Base-by-base conservation (phyloP, 805 yeast genomes). In the Myxozyma udenii region DNA sequence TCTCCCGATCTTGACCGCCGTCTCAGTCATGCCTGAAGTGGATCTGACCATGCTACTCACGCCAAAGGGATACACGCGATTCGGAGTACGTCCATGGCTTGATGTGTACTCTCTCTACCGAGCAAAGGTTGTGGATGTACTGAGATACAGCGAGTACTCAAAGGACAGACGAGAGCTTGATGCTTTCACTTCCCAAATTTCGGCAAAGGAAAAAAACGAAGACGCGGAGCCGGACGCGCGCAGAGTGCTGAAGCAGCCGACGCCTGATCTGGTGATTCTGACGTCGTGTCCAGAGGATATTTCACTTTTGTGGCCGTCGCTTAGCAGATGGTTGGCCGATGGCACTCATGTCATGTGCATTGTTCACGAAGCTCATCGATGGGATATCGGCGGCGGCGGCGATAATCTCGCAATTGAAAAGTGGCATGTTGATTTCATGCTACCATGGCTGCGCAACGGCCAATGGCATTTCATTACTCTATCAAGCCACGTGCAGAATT, bases 311-410 rank as follows among this genome's bases (percentile, higher is more conserved):
- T 24, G 33, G 23, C 21, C 33, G 22, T 9, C 42, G 11, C 42
- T 53, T 21, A 16, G 21, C 3, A 16, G 5, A 14, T 32, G 30
- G 7, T 35, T 52, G 23, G 33, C 32, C 3, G 16, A 9, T 4
- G 57, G 57, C n/a, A 44, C 57, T n/a, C 46, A 46, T 12, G 54
- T 53, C 14, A 23, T 53, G 38, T 53, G 57, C 28, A 38, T 50
- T 23, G 51, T 53, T 18, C 50, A 53, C 38, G 44, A 49, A 21
- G 55, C 55, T 2, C 47, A 53, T n/a, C 46, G 22, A 11, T 53
- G 57, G 57, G 50, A 53, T 26, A 24, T 33, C 32, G 32, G 44
- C 19, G 22, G 24, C 18, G 21, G 14, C 4, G 39, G 24, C 14
- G 3, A 46, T 4, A 21, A 30, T 5, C 32, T 23, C 14, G 7